A percentile compares a stretch with the other conserved stretches of the same genome.
These are phyloP conservation scores for Amauroascus niger DNA, from an alignment of 2,329 filamentous ascomycete species.

Conservation along the genomic window DNA sequence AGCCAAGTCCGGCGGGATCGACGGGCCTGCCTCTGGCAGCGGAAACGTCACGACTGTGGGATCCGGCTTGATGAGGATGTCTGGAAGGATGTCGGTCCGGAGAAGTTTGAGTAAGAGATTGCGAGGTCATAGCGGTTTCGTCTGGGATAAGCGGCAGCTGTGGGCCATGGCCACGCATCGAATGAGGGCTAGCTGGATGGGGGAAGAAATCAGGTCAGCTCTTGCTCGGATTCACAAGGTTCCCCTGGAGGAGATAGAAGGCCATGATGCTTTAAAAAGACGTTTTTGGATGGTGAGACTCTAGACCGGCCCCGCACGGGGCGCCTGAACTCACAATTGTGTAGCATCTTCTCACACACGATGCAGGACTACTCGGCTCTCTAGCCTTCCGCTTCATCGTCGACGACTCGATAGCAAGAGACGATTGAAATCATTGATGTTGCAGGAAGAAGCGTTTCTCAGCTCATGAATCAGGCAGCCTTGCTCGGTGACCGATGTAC, in stretches of 20 bases:
- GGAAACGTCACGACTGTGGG: constrained; percentile 39
- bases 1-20: constrained; percentile 29
- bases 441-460: neutral
- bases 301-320: constrained; percentile 3
- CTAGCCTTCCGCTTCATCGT: constrained; percentile 5
- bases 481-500: neutral
- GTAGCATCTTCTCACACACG: constrained; percentile 11
- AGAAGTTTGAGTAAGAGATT: constrained; percentile 31
- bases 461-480: neutral
- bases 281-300: constrained; percentile 6
- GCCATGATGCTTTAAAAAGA: neutral
- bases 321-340: constrained; percentile 12
- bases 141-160: constrained; percentile 36
- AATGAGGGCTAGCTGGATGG: constrained; percentile 29
- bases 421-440: constrained; percentile 1
- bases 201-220: constrained; percentile 2
- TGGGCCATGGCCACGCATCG: constrained; percentile 32
- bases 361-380: neutral
- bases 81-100: constrained; percentile 31
- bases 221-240: constrained; percentile 1
- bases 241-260: neutral
- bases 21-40: constrained; percentile 34
- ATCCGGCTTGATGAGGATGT: constrained; percentile 30
- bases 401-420: neutral
- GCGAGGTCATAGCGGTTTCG: constrained; percentile 30